Conservation (phyloP, 2,329 filamentous ascomycete genomes). For the Penicillium sp. region DNA sequence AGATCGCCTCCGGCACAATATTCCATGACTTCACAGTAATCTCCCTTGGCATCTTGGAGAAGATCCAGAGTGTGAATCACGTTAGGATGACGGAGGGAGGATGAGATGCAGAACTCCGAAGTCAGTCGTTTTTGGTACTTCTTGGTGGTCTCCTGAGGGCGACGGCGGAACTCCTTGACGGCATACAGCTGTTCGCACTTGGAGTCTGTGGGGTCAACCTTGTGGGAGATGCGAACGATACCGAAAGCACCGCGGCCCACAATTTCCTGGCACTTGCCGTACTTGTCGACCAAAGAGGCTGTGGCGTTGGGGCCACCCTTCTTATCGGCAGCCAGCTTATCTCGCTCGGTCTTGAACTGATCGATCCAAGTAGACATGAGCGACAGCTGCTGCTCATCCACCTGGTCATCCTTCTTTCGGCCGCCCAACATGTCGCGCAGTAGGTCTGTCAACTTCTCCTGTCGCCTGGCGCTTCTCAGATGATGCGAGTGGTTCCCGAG, state of each 20-base stretch:
- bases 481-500: conserved; percentile 75
- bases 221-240: conserved; percentile 96
- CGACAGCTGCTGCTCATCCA: conserved; percentile 77
- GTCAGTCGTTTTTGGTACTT: conserved; percentile 98
- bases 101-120: conserved; percentile 97
- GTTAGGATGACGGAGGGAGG: conserved; percentile 92
- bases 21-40: conserved; percentile 99
- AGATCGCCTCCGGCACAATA: conserved; percentile 96
- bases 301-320: conserved; percentile 74
- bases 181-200: conserved; percentile 87
- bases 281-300: conserved; percentile 87
- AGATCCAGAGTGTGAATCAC: conserved; percentile 97
- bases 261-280: conserved; percentile 97
- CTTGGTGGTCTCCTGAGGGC: conserved; percentile 91
- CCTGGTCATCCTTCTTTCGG: conserved; percentile 67
- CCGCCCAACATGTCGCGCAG: conserved; percentile 79
- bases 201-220: conserved; percentile 77
- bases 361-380: conserved; percentile 96
- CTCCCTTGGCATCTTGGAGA: conserved; percentile 91
- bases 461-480: conserved; percentile 83
- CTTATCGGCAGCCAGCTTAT: conserved; percentile 71
- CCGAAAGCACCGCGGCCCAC: conserved; percentile 96
- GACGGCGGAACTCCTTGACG: conserved; percentile 95
- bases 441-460: conserved; percentile 94
- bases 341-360: conserved; percentile 84